Conservation (phyloP, 2,329 filamentous ascomycete species). For the Fusarium globosum region DNA sequence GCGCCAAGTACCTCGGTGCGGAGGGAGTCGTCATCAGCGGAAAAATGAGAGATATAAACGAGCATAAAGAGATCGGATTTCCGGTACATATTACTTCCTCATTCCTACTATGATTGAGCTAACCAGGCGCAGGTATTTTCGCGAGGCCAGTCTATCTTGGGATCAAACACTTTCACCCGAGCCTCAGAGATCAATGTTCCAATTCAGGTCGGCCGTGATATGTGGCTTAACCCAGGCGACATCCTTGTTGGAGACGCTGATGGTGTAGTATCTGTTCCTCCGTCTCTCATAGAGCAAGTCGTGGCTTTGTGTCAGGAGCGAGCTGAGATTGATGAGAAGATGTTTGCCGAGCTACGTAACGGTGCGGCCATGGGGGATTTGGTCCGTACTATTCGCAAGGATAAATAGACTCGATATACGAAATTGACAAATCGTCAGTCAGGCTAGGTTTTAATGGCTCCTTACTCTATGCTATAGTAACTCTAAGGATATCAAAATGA, state of each 20-base stretch:
- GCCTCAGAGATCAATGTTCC: constrained; percentile 45
- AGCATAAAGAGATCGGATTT: constrained; percentile 41
- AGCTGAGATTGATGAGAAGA: constrained; percentile 46
- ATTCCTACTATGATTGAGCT: not conserved
- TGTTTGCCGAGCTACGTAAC: constrained; percentile 21
- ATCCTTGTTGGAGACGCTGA: constrained; percentile 45
- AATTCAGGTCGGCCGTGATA: constrained; percentile 41
- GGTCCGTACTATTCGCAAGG: constrained; percentile 3
- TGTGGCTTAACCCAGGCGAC: constrained; percentile 48
- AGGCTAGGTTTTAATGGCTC: not conserved
- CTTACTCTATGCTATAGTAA: not conserved
- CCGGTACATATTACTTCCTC: not conserved
- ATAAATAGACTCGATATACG: not conserved
- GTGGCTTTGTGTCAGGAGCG: constrained; percentile 45
- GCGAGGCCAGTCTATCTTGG: constrained; percentile 42
- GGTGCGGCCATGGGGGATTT: constrained; percentile 2
- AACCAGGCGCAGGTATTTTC: constrained; percentile 42
- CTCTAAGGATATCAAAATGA: not conserved
- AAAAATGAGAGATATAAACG: constrained; percentile 45
- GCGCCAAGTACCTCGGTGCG: constrained; percentile 44
- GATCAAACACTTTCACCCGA: constrained; percentile 47
- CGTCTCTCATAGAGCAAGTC: constrained; percentile 37
- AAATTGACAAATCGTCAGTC: not conserved
- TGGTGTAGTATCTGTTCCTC: constrained; percentile 46
- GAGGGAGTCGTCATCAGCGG: constrained; percentile 46